A percentile compares a stretch with the other conserved stretches of the same genome.
phyloP scores from a whole-genome alignment of 2,329 filamentous ascomycete species.

The Phialophora verrucosa region DNA sequence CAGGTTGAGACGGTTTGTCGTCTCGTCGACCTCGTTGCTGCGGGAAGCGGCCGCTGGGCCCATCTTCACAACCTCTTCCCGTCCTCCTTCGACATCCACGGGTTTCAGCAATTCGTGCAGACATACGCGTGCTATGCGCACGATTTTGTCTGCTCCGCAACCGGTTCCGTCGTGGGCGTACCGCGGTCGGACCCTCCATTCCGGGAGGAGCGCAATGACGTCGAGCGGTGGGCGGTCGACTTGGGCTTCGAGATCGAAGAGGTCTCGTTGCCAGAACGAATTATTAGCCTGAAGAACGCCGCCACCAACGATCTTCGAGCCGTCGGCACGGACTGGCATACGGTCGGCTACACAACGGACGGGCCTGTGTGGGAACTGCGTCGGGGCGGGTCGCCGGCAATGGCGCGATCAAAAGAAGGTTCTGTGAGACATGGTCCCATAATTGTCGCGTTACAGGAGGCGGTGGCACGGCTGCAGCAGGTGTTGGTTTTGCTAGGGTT shows the following conservation, averaged over 20 bases:
- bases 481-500: slow-evolving; percentile 24
- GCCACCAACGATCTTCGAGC: slow-evolving; percentile 18
- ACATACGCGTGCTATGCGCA: slow-evolving; percentile 22
- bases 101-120: slow-evolving; percentile 22
- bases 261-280: slow-evolving; percentile 14
- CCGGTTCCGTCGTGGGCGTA: not conserved
- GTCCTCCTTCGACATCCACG: slow-evolving; percentile 13
- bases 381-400: not conserved
- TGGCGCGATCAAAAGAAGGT: not conserved
- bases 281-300: slow-evolving; percentile 13
- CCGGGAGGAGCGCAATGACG: slow-evolving; percentile 6
- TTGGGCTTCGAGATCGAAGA: slow-evolving; percentile 23
- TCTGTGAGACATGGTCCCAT: not conserved
- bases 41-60: slow-evolving; percentile 26
- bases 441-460: slow-evolving; percentile 7
- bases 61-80: slow-evolving; percentile 27
- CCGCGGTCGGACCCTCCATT: slow-evolving; percentile 16
- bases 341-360: not conserved
- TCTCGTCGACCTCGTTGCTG: slow-evolving; percentile 20
- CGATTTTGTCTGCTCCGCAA: slow-evolving; percentile 21
- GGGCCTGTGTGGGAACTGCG: slow-evolving; percentile 20
- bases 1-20: slow-evolving; percentile 9
- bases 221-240: slow-evolving; percentile 8
- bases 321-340: slow-evolving; percentile 3
- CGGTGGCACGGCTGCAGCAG: slow-evolving; percentile 20